These are phyloP conservation scores for Teratosphaeria pseudoeucalypti DNA, from an alignment of 2,329 filamentous ascomycete genomes.

Conservation along the genomic window DNA sequence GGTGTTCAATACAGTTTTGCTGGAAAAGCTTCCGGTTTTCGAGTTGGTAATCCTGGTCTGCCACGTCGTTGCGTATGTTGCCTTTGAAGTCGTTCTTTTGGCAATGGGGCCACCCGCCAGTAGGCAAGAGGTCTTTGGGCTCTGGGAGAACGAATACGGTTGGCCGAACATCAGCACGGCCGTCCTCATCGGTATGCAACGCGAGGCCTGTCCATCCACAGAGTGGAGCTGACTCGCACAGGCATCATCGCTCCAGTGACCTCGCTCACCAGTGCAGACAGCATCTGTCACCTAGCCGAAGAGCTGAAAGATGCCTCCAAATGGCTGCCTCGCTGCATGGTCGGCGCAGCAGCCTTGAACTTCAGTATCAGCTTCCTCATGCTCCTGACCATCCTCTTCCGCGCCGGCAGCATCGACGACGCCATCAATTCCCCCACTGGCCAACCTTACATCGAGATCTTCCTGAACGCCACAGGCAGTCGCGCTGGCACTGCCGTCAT, in stretches of 20 bases:
- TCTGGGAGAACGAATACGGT: neutral
- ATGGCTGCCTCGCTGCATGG: neutral
- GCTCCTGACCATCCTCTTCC: slow-evolving; percentile 1
- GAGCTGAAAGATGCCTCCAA: neutral
- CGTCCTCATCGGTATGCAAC: neutral
- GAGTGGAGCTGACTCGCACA: neutral
- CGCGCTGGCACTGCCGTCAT: neutral
- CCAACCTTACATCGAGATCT: neutral
- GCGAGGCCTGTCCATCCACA: neutral
- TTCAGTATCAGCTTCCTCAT: neutral
- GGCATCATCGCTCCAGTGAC: neutral
- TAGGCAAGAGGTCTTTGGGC: neutral
- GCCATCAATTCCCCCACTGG: neutral
- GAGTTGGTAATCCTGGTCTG: neutral
- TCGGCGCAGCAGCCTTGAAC: neutral
- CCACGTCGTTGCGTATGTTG: neutral
- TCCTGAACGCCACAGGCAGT: neutral
- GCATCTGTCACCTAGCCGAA: neutral
- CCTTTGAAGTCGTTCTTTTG: neutral
- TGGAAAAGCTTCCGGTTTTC: neutral
- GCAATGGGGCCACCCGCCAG: neutral
- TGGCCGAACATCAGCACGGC: neutral
- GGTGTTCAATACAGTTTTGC: neutral
- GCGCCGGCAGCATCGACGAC: neutral
- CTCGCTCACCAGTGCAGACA: neutral